Base-by-base conservation (phyloP, 495 filamentous ascomycete genomes). In the Aspergillus olivimuriae region DNA sequence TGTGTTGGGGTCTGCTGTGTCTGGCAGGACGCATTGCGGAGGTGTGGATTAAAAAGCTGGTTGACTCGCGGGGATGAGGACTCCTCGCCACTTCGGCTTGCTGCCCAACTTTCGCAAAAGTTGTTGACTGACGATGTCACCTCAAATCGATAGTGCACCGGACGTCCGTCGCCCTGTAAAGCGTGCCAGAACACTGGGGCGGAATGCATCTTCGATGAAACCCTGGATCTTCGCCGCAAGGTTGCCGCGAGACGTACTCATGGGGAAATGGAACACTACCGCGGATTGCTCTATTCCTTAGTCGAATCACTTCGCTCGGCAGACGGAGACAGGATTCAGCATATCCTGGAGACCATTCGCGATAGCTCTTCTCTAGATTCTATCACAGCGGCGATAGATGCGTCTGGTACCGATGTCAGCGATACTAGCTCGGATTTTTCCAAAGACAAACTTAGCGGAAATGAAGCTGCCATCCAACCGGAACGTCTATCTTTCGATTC, bases 141-240 rank as follows among this genome's bases (percentile, higher is more conserved):
- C 3, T 39, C 44, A 41, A n/a, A n/a, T n/a, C n/a, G n/a, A n/a
- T 34, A 72, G 68, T 72, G 68, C 36, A 68, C 58, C 38, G 63
- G 64, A 45, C 50, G 52, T 24, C 58, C 62, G 22, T 41, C 53
- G 24, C 66, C 66, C 11, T 72, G 68, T 44, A 65, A 59, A 39
- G 59, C 68, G 40, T 72, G 68, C 41, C 18, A 48, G 23, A 57
- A 52, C 26, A 44, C 53, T 16, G 50, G 56, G 24, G 51, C 47
- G 18, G 50, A 66, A 17, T 72, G 68, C 34, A 47, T 57, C 18
- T 72, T 72, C 46, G 66, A 72, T 50, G 60, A 62, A 38, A 60
- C 46, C 5, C 58, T 59, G 16, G 68, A 72, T 35, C 45, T 68
- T 23, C 51, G 68, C 28, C 65, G 68, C 30, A 70, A 69, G 50